Percentiles rank a stretch among this genome's conserved stretches.
These are phyloP conservation scores for Lumnitzera littorea DNA, from an alignment of 345 rosid genomes.

Conservation along the genomic window DNA sequence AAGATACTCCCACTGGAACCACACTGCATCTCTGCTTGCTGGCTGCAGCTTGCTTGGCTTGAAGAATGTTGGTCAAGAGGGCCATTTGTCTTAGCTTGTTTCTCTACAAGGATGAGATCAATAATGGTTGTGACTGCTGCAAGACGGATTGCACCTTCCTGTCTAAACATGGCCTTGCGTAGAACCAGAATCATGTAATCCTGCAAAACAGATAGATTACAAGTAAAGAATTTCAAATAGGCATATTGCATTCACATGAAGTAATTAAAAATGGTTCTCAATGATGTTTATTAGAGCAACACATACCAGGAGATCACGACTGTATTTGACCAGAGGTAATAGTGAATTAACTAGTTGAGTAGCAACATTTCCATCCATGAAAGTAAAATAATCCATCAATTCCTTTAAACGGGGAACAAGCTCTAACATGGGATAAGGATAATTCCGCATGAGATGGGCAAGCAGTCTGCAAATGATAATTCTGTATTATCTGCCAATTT, in stretches of 20 bases:
- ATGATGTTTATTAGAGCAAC: neutral
- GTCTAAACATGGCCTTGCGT: conserved; percentile 84
- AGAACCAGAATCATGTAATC: conserved; percentile 63
- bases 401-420: conserved; percentile 68
- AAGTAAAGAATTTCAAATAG: too few relatives aligned
- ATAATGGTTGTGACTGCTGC: conserved; percentile 57
- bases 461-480: conserved; percentile 51
- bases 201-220: conserved; percentile 22
- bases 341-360: conserved; percentile 50
- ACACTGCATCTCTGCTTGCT: conserved; percentile 50
- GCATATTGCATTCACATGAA: neutral
- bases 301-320: conserved; percentile 60
- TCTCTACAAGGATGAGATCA: conserved; percentile 63
- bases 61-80: conserved; percentile 64
- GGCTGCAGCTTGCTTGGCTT: conserved; percentile 92
- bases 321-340: conserved; percentile 61
- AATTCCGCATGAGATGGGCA: conserved; percentile 39
- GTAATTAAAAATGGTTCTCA: neutral
- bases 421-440: conserved; percentile 60
- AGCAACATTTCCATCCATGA: conserved; percentile 54
- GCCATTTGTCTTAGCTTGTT: conserved; percentile 41
- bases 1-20: conserved; percentile 43
- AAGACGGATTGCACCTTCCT: conserved; percentile 66
- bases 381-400: conserved; percentile 72
- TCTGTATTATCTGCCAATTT: conserved; percentile 3